Conservation (phyloP, 2,329 filamentous ascomycete species). For the Penicillium vulpinum region DNA sequence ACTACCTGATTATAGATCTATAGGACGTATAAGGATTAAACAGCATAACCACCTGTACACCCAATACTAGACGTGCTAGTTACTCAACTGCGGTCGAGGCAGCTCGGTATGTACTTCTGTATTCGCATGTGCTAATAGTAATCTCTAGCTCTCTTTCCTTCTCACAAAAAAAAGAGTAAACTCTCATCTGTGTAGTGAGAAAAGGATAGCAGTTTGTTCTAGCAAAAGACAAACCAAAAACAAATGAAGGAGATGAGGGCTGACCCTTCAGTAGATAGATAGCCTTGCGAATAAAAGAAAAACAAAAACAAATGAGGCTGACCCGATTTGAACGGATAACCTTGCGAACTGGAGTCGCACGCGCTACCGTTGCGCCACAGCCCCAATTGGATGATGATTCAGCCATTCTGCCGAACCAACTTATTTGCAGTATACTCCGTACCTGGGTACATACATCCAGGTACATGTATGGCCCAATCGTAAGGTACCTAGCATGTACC, state of each 20-base stretch:
- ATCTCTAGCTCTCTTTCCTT: not conserved
- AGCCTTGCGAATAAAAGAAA: not conserved
- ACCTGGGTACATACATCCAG: not conserved
- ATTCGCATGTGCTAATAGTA: not conserved
- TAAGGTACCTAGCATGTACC: too few relatives aligned
- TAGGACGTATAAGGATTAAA: not conserved
- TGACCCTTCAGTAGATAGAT: too few relatives aligned
- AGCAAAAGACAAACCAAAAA: too few relatives aligned
- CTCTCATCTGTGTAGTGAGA: not conserved
- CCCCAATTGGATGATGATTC: not conserved
- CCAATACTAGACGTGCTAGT: not conserved
- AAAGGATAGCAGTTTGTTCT: not conserved
- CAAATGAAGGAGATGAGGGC: too few relatives aligned
- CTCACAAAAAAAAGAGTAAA: not conserved
- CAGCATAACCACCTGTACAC: not conserved
- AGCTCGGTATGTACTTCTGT: not conserved
- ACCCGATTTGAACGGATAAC: not conserved
- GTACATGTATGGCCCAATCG: too few relatives aligned
- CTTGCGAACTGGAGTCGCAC: not conserved
- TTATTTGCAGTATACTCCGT: too few relatives aligned
- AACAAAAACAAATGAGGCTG: not conserved
- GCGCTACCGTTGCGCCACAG: slow-evolving; percentile 1
- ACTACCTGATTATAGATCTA: too few relatives aligned
- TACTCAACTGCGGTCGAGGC: not conserved
- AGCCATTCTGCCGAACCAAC: too few relatives aligned